A percentile compares a stretch with the other conserved stretches of the same genome.
phyloP scores from a whole-genome alignment of 148 eudicot species.

The Cornus suecica region DNA sequence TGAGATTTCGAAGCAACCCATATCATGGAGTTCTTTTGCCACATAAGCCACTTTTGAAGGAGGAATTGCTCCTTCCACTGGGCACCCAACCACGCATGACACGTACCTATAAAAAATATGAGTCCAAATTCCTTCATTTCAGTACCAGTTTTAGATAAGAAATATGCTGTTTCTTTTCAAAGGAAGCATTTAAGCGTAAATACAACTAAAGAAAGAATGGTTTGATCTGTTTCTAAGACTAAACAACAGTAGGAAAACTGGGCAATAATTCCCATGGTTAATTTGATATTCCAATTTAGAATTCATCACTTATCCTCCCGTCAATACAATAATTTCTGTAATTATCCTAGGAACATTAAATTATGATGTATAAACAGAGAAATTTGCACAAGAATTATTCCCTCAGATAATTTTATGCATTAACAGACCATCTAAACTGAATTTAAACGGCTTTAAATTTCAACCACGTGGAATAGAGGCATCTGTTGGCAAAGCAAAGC shows the following conservation, averaged over 20 bases:
- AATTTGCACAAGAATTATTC: background rate
- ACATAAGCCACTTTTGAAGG: slow-evolving; percentile 89
- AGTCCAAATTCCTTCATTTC: background rate
- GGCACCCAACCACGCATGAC: slow-evolving; percentile 92
- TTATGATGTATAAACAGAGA: background rate
- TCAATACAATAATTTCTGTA: background rate
- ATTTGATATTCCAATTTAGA: background rate
- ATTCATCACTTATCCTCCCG: background rate
- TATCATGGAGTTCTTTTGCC: slow-evolving; percentile 81
- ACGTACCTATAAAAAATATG: slow-evolving; percentile 61
- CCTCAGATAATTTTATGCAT: background rate
- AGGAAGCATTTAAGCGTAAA: background rate
- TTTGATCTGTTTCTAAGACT: background rate
- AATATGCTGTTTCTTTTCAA: background rate
- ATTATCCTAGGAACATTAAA: background rate
- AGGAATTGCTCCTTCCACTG: slow-evolving; percentile 77
- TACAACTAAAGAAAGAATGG: background rate
- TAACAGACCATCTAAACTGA: background rate
- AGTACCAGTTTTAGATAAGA: slow-evolving; percentile 1
- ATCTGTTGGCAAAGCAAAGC: background rate
- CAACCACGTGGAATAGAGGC: background rate
- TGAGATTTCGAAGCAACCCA: slow-evolving; percentile 96
- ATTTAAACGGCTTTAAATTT: background rate
- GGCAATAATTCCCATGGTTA: background rate
- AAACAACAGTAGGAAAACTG: background rate